A percentile compares a stretch with the other conserved stretches of the same genome.
phyloP scores from a whole-genome alignment of 108 stramenopile genomes.

The Nannochloropsis gaditana region DNA sequence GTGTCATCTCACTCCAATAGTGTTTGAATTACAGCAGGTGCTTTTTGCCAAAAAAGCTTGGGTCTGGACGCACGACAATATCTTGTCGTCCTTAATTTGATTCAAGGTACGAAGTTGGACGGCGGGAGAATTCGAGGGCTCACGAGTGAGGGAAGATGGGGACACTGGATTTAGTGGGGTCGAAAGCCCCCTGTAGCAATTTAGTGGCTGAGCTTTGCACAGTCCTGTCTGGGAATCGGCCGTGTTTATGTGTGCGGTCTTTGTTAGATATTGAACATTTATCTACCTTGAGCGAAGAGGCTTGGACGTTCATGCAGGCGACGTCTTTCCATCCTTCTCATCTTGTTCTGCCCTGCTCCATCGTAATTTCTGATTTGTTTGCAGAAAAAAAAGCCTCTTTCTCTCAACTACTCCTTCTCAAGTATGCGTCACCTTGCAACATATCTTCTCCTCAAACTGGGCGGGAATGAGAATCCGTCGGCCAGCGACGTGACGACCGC shows the following conservation, averaged over 20 bases:
- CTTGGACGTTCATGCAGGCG: no score
- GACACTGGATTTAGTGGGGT: no score
- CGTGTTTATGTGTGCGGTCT: no score
- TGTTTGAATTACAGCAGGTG: neutral
- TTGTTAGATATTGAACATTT: no score
- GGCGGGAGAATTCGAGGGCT: neutral
- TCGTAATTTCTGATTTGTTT: neutral
- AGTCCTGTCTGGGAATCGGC: no score
- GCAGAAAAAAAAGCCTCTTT: neutral
- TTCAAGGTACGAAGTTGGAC: neutral
- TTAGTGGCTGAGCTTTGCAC: no score
- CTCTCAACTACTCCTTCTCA: neutral
- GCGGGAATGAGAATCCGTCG: constrained; percentile 83
- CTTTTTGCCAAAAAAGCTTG: constrained; percentile 2
- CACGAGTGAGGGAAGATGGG: no score
- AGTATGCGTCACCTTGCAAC: constrained; percentile 92
- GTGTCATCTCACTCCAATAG: neutral
- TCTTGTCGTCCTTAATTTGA: constrained; percentile 20
- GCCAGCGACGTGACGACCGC: constrained; percentile 85
- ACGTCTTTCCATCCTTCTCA: neutral
- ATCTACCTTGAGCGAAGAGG: no score
- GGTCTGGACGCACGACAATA: neutral
- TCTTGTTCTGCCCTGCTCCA: neutral
- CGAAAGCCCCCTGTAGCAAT: no score
- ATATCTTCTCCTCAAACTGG: constrained; percentile 87